Percentiles rank a stretch among this genome's conserved stretches.
phyloP scores from a whole-genome alignment of 805 yeast genomes.

The Nakazawaea wyomingensis region DNA sequence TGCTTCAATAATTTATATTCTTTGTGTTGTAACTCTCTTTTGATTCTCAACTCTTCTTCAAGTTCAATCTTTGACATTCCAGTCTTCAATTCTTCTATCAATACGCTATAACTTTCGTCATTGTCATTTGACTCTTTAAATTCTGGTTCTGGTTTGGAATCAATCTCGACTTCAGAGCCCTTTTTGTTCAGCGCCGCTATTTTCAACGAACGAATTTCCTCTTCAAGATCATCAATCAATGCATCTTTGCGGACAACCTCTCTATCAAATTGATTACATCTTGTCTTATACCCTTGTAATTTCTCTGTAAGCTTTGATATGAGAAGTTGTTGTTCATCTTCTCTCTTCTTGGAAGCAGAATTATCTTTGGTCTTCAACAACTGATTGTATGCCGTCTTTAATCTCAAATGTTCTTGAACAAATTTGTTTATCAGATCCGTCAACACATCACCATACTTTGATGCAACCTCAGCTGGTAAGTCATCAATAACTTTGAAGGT shows the following conservation, averaged over 20 bases:
- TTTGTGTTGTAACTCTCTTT: constrained; percentile 7
- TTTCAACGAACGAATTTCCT: background rate
- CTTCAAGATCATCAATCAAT: background rate
- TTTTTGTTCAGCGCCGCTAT: background rate
- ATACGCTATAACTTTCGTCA: background rate
- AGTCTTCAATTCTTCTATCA: constrained; percentile 5
- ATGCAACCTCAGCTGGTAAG: constrained; percentile 8
- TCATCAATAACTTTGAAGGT: constrained; percentile 10
- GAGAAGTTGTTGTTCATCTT: constrained; percentile 1
- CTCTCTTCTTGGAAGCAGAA: background rate
- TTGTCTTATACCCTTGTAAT: constrained; percentile 5
- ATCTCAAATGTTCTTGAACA: constrained; percentile 8
- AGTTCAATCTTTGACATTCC: constrained; percentile 5
- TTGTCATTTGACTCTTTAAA: background rate
- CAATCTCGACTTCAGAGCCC: background rate
- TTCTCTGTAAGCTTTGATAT: constrained; percentile 9
- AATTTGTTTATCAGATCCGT: constrained; percentile 1
- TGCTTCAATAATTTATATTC: constrained; percentile 4
- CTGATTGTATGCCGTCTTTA: constrained; percentile 8
- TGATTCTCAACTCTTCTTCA: constrained; percentile 9
- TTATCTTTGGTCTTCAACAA: background rate
- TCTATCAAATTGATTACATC: background rate
- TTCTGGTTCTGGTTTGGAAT: too few species aligned
- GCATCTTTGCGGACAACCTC: background rate
- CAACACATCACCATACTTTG: constrained; percentile 11